Percentiles rank a stretch among this genome's conserved stretches.
These are phyloP conservation scores for Lipomyces anomalus DNA, from an alignment of 805 yeast species.

Conservation along the genomic window DNA sequence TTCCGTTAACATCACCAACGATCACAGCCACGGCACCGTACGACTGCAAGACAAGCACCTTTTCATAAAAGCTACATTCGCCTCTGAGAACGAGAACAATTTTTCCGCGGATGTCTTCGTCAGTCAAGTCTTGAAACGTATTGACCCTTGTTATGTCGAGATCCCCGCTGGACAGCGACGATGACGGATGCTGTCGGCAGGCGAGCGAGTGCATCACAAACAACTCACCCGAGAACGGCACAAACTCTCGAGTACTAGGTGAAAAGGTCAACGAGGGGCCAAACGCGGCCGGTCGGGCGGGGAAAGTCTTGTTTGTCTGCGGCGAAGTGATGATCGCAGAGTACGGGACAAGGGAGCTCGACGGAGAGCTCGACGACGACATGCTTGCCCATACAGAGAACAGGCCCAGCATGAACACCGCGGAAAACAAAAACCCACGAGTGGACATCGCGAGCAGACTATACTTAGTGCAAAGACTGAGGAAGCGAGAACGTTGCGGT, in stretches of 20 bases:
- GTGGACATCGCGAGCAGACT: constrained; percentile 15
- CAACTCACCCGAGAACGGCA: not conserved
- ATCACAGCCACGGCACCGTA: constrained; percentile 48
- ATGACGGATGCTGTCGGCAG: not conserved
- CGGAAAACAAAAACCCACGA: constrained; percentile 19
- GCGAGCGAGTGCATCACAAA: constrained; percentile 6
- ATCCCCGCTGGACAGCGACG: not conserved
- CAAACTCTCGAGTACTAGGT: constrained; percentile 1
- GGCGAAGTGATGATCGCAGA: constrained; percentile 29
- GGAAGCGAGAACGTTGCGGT: too few relatives aligned
- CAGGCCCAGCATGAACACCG: constrained; percentile 21
- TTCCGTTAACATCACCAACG: constrained; percentile 50
- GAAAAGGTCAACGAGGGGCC: constrained; percentile 25
- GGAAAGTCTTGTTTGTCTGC: constrained; percentile 29
- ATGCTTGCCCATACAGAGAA: constrained; percentile 17
- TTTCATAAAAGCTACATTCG: constrained; percentile 50
- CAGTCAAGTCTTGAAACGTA: constrained; percentile 3
- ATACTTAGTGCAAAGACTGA: too few relatives aligned
- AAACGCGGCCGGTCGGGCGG: constrained; percentile 38
- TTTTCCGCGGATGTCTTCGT: constrained; percentile 26
- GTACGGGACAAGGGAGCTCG: constrained; percentile 18
- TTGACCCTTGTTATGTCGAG: not conserved
- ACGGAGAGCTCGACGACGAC: constrained; percentile 9
- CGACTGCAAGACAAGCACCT: constrained; percentile 42
- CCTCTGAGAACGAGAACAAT: constrained; percentile 44